Percentiles rank a stretch among this genome's conserved stretches.
Conservation (phyloP, 2,329 filamentous ascomycete genomes). For the Pseudohalonectria lignicola region DNA sequence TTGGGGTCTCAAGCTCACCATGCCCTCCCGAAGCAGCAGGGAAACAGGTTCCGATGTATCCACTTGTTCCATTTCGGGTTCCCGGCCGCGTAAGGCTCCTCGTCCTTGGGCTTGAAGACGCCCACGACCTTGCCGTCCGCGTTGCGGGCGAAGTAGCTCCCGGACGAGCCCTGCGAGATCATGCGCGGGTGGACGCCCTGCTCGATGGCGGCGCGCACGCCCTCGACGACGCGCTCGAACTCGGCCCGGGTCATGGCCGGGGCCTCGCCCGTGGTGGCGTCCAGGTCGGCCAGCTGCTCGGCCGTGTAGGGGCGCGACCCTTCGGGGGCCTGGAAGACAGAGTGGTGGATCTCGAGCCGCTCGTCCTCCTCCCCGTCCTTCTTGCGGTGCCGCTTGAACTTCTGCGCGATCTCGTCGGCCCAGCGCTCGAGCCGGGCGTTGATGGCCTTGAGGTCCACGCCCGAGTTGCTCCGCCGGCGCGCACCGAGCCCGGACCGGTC, state of each 20-base stretch:
- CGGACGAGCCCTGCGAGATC: conserved; percentile 94
- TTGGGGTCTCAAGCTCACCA: conserved; percentile 46
- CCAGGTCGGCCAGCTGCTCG: conserved; percentile 51
- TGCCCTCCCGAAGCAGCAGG: conserved; percentile 90
- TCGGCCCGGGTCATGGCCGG: conserved; percentile 57
- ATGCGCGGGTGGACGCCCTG: conserved; percentile 87
- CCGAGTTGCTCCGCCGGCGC: conserved; percentile 54
- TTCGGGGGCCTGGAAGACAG: conserved; percentile 89
- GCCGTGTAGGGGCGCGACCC: conserved; percentile 71
- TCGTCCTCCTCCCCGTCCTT: conserved; percentile 73
- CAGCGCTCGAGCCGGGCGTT: conserved; percentile 90
- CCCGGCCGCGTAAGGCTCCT: conserved; percentile 91
- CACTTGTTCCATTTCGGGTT: conserved; percentile 99
- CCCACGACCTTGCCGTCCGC: conserved; percentile 87
- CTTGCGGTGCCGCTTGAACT: conserved; percentile 79
- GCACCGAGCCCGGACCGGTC: background rate
- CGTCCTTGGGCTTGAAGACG: conserved; percentile 98
- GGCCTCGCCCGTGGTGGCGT: conserved; percentile 9
- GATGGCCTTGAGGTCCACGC: conserved; percentile 96
- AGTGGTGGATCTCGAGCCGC: conserved; percentile 89
- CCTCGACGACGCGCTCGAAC: conserved; percentile 83
- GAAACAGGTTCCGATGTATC: conserved; percentile 96
- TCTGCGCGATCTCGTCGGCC: conserved; percentile 95
- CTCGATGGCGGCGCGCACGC: conserved; percentile 81
- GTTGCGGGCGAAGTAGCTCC: conserved; percentile 94